Evolutionary conservation across 331 rosid genomes (phyloP).

Genomic region (Dryas integrifolia): DNA sequence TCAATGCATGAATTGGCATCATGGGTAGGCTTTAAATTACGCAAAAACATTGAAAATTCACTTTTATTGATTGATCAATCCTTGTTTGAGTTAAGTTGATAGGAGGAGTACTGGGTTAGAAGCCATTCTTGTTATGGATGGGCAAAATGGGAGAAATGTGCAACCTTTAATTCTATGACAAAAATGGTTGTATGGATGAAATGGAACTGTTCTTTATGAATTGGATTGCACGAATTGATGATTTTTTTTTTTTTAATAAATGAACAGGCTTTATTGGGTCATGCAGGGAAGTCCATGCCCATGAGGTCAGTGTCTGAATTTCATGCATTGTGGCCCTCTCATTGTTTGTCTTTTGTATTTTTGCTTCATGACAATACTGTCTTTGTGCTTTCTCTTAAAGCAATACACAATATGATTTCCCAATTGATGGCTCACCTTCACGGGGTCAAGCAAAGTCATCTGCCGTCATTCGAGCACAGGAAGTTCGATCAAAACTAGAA

Average conservation of each 20-base stretch:
- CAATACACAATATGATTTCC: constrained; percentile 39
- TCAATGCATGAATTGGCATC: not conserved
- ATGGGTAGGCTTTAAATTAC: not conserved
- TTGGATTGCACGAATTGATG: constrained; percentile 13
- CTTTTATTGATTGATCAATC: not conserved
- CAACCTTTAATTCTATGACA: not conserved
- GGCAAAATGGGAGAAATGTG: not conserved
- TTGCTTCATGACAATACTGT: constrained; percentile 23
- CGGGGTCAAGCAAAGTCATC: constrained; percentile 72
- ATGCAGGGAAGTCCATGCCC: constrained; percentile 34
- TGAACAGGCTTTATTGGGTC: constrained; percentile 47
- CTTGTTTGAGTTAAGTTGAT: not conserved
- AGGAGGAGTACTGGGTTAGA: constrained; percentile 8
- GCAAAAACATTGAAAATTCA: not conserved
- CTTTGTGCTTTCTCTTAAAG: constrained; percentile 35
- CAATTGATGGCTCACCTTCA: constrained; percentile 44
- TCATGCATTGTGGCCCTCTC: not conserved
- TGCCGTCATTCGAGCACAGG: constrained; percentile 71
- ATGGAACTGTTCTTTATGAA: constrained; percentile 7
- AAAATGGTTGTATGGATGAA: not conserved
- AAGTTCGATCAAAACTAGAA: constrained; percentile 47
- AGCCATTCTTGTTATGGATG: not conserved
- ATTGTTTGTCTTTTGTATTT: not conserved
- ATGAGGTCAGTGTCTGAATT: constrained; percentile 44
- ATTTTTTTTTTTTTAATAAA: constrained; percentile 24